Base-by-base conservation (phyloP, 805 yeast species). In the Candida ortonii region DNA sequence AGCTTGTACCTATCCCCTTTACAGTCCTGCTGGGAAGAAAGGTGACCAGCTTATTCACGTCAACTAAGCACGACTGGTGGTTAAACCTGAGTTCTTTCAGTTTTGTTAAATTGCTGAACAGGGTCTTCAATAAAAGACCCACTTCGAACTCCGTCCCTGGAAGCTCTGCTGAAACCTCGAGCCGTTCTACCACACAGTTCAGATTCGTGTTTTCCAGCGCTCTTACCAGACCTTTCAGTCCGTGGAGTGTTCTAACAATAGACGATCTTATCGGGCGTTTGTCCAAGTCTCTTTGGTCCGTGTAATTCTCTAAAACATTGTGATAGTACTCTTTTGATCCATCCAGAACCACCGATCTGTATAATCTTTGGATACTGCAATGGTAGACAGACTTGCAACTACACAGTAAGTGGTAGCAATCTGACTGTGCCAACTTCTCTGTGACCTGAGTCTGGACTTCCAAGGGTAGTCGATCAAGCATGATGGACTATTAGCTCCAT, bases 91-190 rank as follows among this genome's bases (percentile, higher is more conserved):
- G 34, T 4, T 37, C 34, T 25, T 41, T 43, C 27, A 54, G 31
- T 22, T 36, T 34, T 2, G 7, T 28, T 25, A 51, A 40, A 5
- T 28, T 22, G 2, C 36, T 30, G 13, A 51, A 43, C 21, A 53
- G 26, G 7, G 28, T 28, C 25, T 46, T 34, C 3, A 54, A 40
- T 6, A 36, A 13, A 11, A 37, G 36, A 3, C 34, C 32, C 3
- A 44, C 30, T 15, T 54, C 57, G 26, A 51, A 25, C 22, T 54
- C 56, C 13, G 49, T 36, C 16, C 54, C 55, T 3, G 59, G 57
- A 22, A 53, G 23, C 7, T 44, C 33, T 20, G 44, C 37, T 7
- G 46, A 19, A 3, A 53, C 29, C 33, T 45, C 54, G 2, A 53
- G 28, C 16, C 35, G 38, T 24, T 49, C 46, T 16, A 53, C 36